These are phyloP conservation scores for Tuber magnatum DNA, from an alignment of 495 filamentous ascomycete species.

Conservation along the genomic window DNA sequence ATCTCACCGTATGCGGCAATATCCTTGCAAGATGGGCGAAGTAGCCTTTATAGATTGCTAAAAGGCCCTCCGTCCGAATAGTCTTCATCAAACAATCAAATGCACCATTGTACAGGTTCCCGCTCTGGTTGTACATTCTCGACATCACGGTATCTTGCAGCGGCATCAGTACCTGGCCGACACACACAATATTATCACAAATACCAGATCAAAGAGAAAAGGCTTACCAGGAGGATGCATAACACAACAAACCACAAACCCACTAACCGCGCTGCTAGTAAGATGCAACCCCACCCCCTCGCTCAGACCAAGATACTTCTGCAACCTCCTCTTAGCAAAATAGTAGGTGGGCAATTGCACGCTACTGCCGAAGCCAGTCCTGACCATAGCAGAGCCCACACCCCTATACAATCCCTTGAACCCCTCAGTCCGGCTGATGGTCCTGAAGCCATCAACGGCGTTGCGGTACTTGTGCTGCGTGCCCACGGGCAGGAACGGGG, in stretches of 20 bases:
- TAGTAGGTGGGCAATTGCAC: constrained; percentile 98
- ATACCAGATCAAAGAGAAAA: not conserved
- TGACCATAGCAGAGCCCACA: constrained; percentile 88
- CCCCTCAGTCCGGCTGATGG: constrained; percentile 73
- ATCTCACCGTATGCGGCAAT: constrained; percentile 74
- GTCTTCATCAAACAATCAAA: constrained; percentile 91
- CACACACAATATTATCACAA: not conserved
- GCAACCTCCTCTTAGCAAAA: constrained; percentile 83
- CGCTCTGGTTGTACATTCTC: constrained; percentile 97
- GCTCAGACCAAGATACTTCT: constrained; percentile 73
- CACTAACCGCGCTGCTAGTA: constrained; percentile 78
- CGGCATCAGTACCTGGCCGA: constrained; percentile 4
- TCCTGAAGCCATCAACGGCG: constrained; percentile 68
- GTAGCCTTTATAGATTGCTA: constrained; percentile 98
- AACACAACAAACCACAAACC: constrained; percentile 92
- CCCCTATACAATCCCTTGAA: constrained; percentile 77
- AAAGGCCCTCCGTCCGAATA: constrained; percentile 76
- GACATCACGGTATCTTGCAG: constrained; percentile 89
- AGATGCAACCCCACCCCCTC: constrained; percentile 88
- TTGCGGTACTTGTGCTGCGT: constrained; percentile 91
- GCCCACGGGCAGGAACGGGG: constrained; percentile 87
- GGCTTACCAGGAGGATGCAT: constrained; percentile 91
- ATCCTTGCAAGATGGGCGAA: constrained; percentile 92
- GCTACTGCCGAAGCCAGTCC: constrained; percentile 88
- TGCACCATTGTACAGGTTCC: constrained; percentile 85